Conservation (phyloP, 2,329 filamentous ascomycete species). For the Talaromyces sp. region DNA sequence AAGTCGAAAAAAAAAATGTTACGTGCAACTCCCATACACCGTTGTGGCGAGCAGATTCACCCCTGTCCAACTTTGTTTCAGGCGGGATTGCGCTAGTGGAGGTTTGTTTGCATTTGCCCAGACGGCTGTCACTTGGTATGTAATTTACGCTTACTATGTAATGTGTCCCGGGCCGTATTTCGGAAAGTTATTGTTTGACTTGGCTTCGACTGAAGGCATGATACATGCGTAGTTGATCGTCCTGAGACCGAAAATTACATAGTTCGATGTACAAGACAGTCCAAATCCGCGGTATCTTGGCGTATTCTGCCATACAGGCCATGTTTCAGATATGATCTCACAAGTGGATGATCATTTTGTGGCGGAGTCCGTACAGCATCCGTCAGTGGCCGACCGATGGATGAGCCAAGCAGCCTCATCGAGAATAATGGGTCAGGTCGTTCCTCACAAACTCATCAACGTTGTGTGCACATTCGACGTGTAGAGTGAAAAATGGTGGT, state of each 20-base stretch:
- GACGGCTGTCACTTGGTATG: background rate
- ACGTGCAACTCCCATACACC: background rate
- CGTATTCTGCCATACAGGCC: background rate
- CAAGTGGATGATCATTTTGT: slow-evolving; percentile 5
- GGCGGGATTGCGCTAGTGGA: slow-evolving; percentile 1
- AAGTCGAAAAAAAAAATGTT: background rate
- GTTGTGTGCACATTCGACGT: background rate
- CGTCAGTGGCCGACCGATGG: background rate
- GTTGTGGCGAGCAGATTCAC: background rate
- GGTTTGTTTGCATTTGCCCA: background rate
- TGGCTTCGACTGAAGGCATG: background rate
- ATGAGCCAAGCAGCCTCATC: background rate
- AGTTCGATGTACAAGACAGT: background rate
- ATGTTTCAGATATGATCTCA: slow-evolving; percentile 8
- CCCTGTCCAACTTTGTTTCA: slow-evolving; percentile 5
- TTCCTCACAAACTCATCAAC: background rate
- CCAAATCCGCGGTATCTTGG: background rate
- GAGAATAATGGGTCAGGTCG: background rate
- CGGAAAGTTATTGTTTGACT: no score
- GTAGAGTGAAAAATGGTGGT: background rate
- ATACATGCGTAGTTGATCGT: background rate
- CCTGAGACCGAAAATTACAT: background rate
- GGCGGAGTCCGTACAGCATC: background rate
- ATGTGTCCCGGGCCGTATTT: background rate
- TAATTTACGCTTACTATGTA: background rate